Evolutionary conservation across 2,329 filamentous ascomycete species (phyloP), one percentile per base, ranked within the genome.

Genomic region (Penicillium sp.): DNA sequence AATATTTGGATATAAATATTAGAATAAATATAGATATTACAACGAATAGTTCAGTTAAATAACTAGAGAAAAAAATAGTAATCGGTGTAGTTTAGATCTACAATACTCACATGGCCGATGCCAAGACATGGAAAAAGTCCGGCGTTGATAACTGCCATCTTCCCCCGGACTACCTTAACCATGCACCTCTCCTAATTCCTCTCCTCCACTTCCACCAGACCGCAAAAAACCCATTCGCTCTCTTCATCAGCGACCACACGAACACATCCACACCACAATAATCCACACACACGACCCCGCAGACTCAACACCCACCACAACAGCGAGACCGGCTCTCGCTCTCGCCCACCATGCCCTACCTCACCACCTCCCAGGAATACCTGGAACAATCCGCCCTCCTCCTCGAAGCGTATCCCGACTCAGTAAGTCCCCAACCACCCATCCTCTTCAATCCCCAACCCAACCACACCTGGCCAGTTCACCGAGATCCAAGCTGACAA

Each of bases 301-400:
- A 10, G 39, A 22, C 46, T 26, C 20, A 45, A 49, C 43, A 40
- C 24, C 11, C 37, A 20, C 24, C 42, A 10, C 27, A 18, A 54
- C 42, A 49, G 48, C 52, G 48, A 55, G 46, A 47, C 44, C 42
- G 20, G 44, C 42, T 50, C 51, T 52, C 46, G 44, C 42, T 50
- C 51, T 52, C 46, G 44, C 49, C 40, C 4, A 45, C 42, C 49
- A 95, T 95, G 90, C 85, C 86, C 2, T 83, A 86, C 67, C 82
- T 95, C 66, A 74, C 79, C 42, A 89, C 87, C 47, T 87, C 87
- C 69, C 85, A 95, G 71, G 85, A 90, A 73, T 98, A 89, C 86
- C 86, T 96, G 57, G 83, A 86, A 61, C 86, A 96, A 70, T 95
- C 91, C 11, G 76, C 83, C 14, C 81, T 90, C 50, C 83, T 98